Conservation (phyloP, 805 yeast species). For the Metschnikowia gruessii region DNA sequence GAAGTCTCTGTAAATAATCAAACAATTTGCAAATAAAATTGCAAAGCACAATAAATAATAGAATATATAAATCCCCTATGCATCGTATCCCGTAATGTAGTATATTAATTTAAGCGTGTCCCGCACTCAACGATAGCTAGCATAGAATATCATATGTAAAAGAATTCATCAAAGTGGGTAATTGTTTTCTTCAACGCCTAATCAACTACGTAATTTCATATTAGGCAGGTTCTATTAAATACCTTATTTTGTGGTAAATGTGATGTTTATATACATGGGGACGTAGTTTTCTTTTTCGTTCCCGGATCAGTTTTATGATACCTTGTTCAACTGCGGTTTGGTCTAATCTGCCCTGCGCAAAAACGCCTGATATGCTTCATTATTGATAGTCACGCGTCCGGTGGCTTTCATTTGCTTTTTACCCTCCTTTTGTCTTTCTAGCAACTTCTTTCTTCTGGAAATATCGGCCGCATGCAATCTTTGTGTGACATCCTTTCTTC, state of each 20-base stretch:
- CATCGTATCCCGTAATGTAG: too few relatives aligned
- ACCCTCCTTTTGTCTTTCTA: constrained; percentile 90
- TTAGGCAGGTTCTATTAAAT: too few relatives aligned
- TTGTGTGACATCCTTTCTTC: constrained; percentile 92
- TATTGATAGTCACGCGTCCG: constrained; percentile 75
- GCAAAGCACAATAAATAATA: neutral
- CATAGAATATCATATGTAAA: too few relatives aligned
- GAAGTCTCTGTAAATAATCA: neutral
- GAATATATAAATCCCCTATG: neutral
- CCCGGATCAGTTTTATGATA: neutral
- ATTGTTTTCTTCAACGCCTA: too few relatives aligned
- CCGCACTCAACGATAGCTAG: too few relatives aligned
- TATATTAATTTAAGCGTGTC: too few relatives aligned
- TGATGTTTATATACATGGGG: constrained; percentile 3
- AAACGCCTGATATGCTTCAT: constrained; percentile 88
- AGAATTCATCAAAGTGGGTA: too few relatives aligned
- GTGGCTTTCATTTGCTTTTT: constrained; percentile 77
- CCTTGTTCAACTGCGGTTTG: neutral
- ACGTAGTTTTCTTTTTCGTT: neutral
- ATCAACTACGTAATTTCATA: too few relatives aligned
- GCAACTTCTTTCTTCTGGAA: constrained; percentile 80
- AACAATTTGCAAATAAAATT: neutral
- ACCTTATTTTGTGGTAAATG: too few relatives aligned
- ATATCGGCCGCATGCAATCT: constrained; percentile 92
- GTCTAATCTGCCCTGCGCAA: constrained; percentile 39